Conservation (phyloP, 2,329 filamentous ascomycete species). For the Calonectria pseudoturangicola region DNA sequence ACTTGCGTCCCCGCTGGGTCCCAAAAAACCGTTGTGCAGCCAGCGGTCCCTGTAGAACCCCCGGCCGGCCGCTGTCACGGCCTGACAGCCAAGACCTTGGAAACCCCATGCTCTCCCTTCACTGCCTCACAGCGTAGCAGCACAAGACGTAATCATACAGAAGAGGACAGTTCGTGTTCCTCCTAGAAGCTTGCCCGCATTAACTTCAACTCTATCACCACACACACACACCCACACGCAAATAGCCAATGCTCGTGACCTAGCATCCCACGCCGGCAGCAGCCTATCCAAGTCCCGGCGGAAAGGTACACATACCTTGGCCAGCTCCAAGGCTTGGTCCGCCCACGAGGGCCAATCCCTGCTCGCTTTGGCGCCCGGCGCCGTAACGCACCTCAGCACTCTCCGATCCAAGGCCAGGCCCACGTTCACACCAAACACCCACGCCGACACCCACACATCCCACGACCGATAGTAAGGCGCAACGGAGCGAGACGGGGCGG, state of each 20-base stretch:
- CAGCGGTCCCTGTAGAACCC: constrained; percentile 6
- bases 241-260: constrained; percentile 1
- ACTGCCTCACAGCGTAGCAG: constrained; percentile 12
- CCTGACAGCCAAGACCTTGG: constrained; percentile 17
- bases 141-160: constrained; percentile 35
- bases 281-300: constrained; percentile 12
- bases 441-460: constrained; percentile 30
- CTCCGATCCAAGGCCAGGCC: constrained; percentile 33
- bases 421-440: constrained; percentile 24
- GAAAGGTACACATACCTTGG: constrained; percentile 19
- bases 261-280: constrained; percentile 16
- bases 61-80: constrained; percentile 1
- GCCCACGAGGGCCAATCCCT: constrained; percentile 29
- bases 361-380: constrained; percentile 25
- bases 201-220: neutral
- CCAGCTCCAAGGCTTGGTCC: constrained; percentile 18
- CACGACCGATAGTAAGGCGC: constrained; percentile 34
- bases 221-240: neutral
- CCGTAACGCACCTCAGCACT: constrained; percentile 29
- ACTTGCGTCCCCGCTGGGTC: neutral
- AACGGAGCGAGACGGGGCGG: constrained; percentile 29
- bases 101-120: constrained; percentile 14
- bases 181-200: neutral
- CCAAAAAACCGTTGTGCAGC: constrained; percentile 5
- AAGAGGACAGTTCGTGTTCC: neutral